Conservation (phyloP, 306 rosid genomes). For the Myrica gale region DNA sequence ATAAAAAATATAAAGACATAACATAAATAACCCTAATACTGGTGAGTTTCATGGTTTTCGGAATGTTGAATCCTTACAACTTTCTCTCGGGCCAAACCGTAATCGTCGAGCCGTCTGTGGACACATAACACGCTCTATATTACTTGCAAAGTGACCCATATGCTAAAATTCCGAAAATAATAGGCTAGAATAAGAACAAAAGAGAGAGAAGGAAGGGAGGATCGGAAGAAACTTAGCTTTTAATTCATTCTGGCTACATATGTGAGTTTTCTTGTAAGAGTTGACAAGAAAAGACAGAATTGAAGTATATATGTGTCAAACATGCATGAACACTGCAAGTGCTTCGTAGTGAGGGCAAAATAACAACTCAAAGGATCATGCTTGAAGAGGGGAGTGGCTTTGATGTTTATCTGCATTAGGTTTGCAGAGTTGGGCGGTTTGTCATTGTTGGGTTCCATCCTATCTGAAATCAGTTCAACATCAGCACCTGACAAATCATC, state of each 20-base stretch:
- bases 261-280: neutral
- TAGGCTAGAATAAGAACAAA: no score
- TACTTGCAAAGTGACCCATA: neutral
- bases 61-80: neutral
- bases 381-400: neutral
- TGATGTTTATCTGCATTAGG: conserved; percentile 11
- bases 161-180: neutral
- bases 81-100: neutral
- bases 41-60: neutral
- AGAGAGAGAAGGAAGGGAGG: no score
- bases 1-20: no score
- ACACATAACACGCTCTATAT: neutral
- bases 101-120: neutral
- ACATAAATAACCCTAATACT: neutral
- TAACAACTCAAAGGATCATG: neutral
- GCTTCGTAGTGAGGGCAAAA: neutral
- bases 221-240: neutral
- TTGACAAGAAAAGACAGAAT: neutral
- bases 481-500: neutral
- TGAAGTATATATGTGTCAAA: neutral
- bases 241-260: neutral
- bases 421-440: conserved; percentile 15
- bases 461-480: neutral
- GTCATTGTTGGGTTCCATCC: neutral
- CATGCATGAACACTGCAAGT: neutral